Base-by-base conservation (phyloP, 768 basidiomycete genomes). In the Albatrellus ellisii region DNA sequence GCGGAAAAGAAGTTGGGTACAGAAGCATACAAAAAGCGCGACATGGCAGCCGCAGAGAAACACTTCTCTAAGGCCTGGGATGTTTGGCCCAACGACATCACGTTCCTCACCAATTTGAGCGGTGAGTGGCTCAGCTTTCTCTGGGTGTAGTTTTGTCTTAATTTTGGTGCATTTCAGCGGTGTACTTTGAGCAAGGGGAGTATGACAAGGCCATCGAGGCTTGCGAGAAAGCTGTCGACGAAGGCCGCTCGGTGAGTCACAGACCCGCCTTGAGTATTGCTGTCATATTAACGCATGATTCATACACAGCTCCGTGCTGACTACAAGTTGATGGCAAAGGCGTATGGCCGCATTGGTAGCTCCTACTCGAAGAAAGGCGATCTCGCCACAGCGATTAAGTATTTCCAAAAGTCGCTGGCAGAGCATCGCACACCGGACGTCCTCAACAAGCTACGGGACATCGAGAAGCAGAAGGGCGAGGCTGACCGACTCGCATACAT, bases 401-500 rank as follows among this genome's bases (percentile, higher is more conserved):
- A 74, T 68, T 95, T 75, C 67, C 70, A 90, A 53, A 98, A 98
- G 62, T 90, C 87, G 4, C 73, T 99, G 36, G 79, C 89, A 1
- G 95, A 99, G 61, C 94, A 98, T 61, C 89, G 95, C 45, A 97
- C 94, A 10, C 85, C 95, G 21, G 81, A 90, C 52, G 70, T 91
- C 51, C 74, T 98, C 45, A 76, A 77, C 59, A 99, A 94, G 65
- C 74, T 99, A 22, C 86, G 87, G 37, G 84, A 77, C 22, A 63
- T 73, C 11, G 92, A 99, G 63, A 79, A 78, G 48, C 60, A 66
- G 27, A 84, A 90, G 59, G 69, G 66, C 1, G 92, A 97, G 45
- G 66, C 64, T 21, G 89, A 90, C 47, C 76, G 75, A 20, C 67
- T 74, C 51, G 85, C 86, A 3, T 98, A 98, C 62, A 71, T 95